phyloP scores from a whole-genome alignment of 106 monocot species.

The Dendrobium catenatum region DNA sequence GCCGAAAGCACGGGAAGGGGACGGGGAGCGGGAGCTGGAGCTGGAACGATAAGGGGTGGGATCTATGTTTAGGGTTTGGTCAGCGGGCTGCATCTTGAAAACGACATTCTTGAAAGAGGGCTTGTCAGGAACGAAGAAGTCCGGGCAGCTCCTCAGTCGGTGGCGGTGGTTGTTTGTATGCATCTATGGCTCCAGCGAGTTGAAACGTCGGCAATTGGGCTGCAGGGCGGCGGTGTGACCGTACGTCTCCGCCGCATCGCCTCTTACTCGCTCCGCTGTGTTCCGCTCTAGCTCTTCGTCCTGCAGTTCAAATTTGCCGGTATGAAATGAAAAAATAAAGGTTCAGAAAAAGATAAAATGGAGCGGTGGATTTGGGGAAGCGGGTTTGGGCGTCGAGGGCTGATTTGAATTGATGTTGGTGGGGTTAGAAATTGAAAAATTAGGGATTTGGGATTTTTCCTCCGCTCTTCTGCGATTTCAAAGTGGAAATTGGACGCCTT shows the following conservation, averaged over 20 bases:
- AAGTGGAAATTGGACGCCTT: neutral
- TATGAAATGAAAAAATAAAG: neutral
- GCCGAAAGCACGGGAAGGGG: slow-evolving; percentile 10
- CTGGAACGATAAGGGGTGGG: slow-evolving; percentile 9
- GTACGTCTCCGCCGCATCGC: slow-evolving; percentile 1
- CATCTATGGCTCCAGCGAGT: slow-evolving; percentile 18
- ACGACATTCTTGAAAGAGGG: slow-evolving; percentile 31
- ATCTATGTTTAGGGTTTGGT: slow-evolving; percentile 19
- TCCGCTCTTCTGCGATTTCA: neutral
- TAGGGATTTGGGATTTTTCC: neutral
- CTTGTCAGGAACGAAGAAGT: slow-evolving; percentile 21
- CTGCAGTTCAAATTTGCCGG: neutral
- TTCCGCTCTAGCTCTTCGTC: neutral
- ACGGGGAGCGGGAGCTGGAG: slow-evolving; percentile 19
- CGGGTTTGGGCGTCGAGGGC: neutral
- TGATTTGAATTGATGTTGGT: neutral
- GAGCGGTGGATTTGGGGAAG: neutral
- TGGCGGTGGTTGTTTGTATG: slow-evolving; percentile 7
- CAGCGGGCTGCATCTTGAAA: slow-evolving; percentile 24
- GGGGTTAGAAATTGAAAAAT: neutral
- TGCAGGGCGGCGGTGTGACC: neutral
- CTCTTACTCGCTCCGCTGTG: neutral
- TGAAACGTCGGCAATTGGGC: neutral
- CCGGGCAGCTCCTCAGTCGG: slow-evolving; percentile 28
- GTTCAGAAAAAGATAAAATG: neutral